Evolutionary conservation across 176 grass and related monocot genomes (phyloP), one percentile per base, ranked within the genome.

Genomic region (Urochloa ruziziensis): DNA sequence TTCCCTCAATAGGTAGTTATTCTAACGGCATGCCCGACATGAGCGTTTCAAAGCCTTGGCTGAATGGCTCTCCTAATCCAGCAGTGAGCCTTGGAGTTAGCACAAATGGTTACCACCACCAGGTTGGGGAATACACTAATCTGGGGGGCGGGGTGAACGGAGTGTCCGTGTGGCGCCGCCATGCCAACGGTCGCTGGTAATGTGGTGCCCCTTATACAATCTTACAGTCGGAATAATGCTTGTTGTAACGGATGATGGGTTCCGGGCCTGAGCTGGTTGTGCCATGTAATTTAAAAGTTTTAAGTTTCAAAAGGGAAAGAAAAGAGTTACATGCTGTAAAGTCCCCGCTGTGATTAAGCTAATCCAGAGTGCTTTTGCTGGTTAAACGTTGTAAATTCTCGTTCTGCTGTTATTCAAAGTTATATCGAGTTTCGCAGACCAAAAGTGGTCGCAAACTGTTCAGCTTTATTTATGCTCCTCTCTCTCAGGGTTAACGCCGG

Each of bases 141-240:
- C 24, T 89, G 82, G 80, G 67, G 10, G 74, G 79, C 56, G 76
- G 85, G 66, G 18, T 77, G 23, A 92, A 67, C 24, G 86, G 80
- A 61, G 86, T 53, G 14, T 90, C 88, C 1, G 44, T 73, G 73
- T 90, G 86, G 57, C 89, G 80, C 32, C 89, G 84, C 32, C 84
- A 87, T 58, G 80, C 89, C 33, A 90, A 90, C 1, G 89, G 89
- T 0, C 89, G 74, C 67, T 90, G 89, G 89, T 90, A 53, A 86
- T 59, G 79, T 17, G 46, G 29, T 62, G 62, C 78, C 78, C 46
- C 83, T 74, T 90, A 79, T 83, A 83, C 89, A 87, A 32, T 83
- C 73, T 69, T 74, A 78, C 76, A 71, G 60, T 51, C 4, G 12
- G 70, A 90, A 87, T 90, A 90, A 90, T 90, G 67, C 74, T 83